Conservation (phyloP, 352 stramenopile species). For the Phytophthora citricola region DNA sequence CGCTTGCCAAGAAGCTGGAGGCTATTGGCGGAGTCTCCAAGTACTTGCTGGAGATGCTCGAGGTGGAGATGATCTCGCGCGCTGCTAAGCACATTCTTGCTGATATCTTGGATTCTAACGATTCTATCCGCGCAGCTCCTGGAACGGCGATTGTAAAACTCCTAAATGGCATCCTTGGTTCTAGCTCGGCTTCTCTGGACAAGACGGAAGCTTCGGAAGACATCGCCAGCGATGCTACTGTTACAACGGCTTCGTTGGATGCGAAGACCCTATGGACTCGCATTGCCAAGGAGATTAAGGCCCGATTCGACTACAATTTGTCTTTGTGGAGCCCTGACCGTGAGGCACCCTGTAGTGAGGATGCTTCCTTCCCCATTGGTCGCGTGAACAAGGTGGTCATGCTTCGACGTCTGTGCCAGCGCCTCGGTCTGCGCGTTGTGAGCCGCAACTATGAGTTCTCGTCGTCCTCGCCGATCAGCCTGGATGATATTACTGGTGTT, state of each 20-base stretch:
- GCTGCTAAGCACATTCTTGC: constrained; percentile 89
- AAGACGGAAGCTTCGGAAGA: constrained; percentile 17
- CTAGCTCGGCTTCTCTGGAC: constrained; percentile 18
- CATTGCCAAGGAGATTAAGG: constrained; percentile 68
- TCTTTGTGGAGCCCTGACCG: constrained; percentile 64
- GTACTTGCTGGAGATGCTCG: constrained; percentile 94
- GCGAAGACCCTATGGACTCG: constrained; percentile 60
- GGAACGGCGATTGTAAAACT: constrained; percentile 82
- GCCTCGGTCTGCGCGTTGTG: constrained; percentile 91
- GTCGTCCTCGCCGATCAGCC: constrained; percentile 77
- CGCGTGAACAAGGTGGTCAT: constrained; percentile 84
- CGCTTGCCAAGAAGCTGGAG: constrained; percentile 91
- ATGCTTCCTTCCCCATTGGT: constrained; percentile 31
- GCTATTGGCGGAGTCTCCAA: constrained; percentile 86
- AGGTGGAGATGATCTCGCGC: constrained; percentile 97
- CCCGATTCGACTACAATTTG: constrained; percentile 84
- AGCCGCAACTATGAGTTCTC: constrained; percentile 92
- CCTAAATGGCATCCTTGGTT: constrained; percentile 86
- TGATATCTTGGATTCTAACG: constrained; percentile 72
- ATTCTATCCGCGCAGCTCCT: constrained; percentile 66
- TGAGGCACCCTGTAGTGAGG: constrained; percentile 16
- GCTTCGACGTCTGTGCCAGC: constrained; percentile 94
- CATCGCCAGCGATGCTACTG: constrained; percentile 25
- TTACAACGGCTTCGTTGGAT: constrained; percentile 39
- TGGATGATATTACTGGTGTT: constrained; percentile 93